These are phyloP conservation scores for Ramaria sp. DNA, from an alignment of 768 basidiomycete genomes.

Conservation along the genomic window DNA sequence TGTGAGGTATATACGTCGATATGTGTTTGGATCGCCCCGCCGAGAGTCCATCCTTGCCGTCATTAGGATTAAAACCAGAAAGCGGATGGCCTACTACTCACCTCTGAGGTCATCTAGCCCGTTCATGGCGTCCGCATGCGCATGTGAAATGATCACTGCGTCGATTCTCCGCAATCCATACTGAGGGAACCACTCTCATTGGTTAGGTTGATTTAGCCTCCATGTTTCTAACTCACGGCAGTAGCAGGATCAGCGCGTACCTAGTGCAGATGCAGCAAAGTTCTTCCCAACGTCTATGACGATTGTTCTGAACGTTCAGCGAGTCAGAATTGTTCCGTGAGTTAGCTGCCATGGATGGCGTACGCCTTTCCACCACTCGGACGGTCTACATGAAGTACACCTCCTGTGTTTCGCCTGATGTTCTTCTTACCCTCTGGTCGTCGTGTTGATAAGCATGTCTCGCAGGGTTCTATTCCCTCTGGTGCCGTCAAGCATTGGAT, in stretches of 20 bases:
- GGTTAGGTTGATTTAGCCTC: not conserved
- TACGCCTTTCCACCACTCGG: conserved; percentile 37
- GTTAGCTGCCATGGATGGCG: not conserved
- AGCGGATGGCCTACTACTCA: conserved; percentile 20
- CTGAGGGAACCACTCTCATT: conserved; percentile 49
- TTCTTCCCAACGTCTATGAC: conserved; percentile 83
- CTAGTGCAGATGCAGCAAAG: conserved; percentile 45
- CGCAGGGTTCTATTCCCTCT: conserved; percentile 39
- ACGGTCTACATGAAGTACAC: conserved; percentile 41
- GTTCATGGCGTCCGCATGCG: conserved; percentile 87
- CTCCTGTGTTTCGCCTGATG: conserved; percentile 73
- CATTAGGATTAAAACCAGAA: conserved; percentile 6
- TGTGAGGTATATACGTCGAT: conserved; percentile 68
- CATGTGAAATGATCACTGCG: conserved; percentile 75
- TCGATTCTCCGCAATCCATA: conserved; percentile 64
- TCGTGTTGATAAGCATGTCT: conserved; percentile 58
- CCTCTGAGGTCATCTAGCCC: conserved; percentile 85
- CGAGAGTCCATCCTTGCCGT: conserved; percentile 60
- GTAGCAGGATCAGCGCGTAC: not conserved
- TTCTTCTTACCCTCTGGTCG: conserved; percentile 72
- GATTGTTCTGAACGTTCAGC: conserved; percentile 41
- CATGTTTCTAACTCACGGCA: not conserved
- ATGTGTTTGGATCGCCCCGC: conserved; percentile 49
- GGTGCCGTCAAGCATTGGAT: conserved; percentile 63
- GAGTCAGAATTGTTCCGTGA: not conserved